Base-by-base conservation (phyloP, 2,329 filamentous ascomycete genomes). In the Tolypocladium endophyticum region DNA sequence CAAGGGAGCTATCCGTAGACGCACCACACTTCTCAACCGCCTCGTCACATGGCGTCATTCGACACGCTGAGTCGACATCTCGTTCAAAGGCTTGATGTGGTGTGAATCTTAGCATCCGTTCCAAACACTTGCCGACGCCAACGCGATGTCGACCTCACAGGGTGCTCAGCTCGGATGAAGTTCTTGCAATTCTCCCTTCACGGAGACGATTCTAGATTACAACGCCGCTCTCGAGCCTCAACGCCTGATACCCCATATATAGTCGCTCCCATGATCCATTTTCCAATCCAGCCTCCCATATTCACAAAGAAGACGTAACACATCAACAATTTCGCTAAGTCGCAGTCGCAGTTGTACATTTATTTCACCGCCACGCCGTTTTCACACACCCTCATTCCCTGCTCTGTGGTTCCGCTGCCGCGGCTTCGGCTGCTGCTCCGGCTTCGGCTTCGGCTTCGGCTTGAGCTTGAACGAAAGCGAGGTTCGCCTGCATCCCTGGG, bases 401-500 rank as follows among this genome's bases (percentile, higher is more conserved):
- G 30, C 30, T 23, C 20, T 35, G 16, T 35, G 50, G 9, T 36
- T 35, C 30, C 16, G 20, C 47, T 11, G 28, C 50, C 6, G 30
- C 11, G 20, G 18, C 30, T 50, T 45, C 41, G 39, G 20, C 36
- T 35, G 41, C 39, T 35, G 23, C n/a, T 36, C 55, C 33, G 33
- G 52, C 57, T 57, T 60, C 55, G 30, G 35, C 47, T 57, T 60
- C 55, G 30, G 35, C 47, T 20, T n/a, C 28, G 11, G 30, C 43
- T 18, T 41, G 39, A 16, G 47, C 33, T 36, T 43, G 30, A 9
- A 56, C 30, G 55, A 58, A 55, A 2, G 59, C 58, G 18, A 61
- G 71, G 66, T 79, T 83, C 33, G 75, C 76, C 60, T 77, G 74
- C 57, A 76, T 71, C n/a, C 81, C 80, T 0, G 80, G 79, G 60